Percentiles rank a stretch among this genome's conserved stretches.
These are phyloP conservation scores for Mycena rebaudengoi DNA, from an alignment of 768 basidiomycete genomes.

Conservation along the genomic window DNA sequence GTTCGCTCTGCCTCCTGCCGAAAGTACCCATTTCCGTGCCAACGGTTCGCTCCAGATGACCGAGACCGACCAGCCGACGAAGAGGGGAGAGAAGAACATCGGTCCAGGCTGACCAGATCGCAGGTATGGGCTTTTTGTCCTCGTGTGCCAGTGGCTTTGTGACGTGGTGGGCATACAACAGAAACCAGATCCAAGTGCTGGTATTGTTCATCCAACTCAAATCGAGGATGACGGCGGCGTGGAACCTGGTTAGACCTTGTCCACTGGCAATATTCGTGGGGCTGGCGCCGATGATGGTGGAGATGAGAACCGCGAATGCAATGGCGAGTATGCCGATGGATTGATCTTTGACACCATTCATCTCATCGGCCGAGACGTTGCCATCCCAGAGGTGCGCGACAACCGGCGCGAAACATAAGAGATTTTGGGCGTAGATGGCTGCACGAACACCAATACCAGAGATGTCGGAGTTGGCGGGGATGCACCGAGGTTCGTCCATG, in stretches of 20 bases:
- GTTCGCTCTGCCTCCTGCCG: no score
- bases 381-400: no score
- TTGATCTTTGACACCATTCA: no score
- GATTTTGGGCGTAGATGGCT: no score
- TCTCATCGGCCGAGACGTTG: no score
- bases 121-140: neutral
- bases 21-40: neutral
- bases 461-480: no score
- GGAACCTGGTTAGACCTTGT: neutral
- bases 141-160: neutral
- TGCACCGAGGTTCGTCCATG: no score
- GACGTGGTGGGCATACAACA: neutral
- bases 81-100: neutral
- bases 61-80: neutral
- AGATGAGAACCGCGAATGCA: conserved; percentile 3
- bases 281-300: neutral
- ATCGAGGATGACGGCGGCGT: conserved; percentile 1
- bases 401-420: no score
- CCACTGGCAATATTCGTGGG: neutral
- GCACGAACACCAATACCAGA: no score
- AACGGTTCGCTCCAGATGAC: neutral
- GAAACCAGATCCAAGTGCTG: neutral
- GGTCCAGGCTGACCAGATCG: neutral
- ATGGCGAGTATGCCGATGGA: no score
- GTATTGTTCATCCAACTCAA: no score